Evolutionary conservation across 2,329 filamentous ascomycete species (phyloP), one percentile per base, ranked within the genome.

Genomic region (Arachnomyces sp.): DNA sequence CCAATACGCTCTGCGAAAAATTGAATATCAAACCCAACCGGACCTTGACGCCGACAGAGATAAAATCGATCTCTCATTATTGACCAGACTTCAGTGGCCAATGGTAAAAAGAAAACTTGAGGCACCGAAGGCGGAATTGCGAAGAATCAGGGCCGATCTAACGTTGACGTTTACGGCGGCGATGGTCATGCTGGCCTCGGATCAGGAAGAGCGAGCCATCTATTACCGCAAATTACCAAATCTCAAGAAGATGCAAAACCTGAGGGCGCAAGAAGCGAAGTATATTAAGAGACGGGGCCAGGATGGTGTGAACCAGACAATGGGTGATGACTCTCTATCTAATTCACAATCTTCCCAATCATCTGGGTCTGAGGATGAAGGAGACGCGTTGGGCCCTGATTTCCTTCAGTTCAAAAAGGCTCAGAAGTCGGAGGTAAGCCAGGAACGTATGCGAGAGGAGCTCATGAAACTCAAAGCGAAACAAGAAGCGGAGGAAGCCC

Each of bases 41-140:
- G 20, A 32, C 7, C 28, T 4, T 16, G 30, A 17, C 13, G 16
- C 34, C 20, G 34, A 40, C 7, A 39, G 38, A 13, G 34, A 44
- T 14, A 34, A 45, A 29, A 33, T 41, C 4, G 39, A 47, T 13
- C 31, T 42, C 14, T 43, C 42, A 7, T 31, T 34, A 13, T 45
- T 45, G 16, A 39, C 36, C 28, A 43, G 34, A 9, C 15, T 43
- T 2, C 34, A 29, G 20, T 45, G 47, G 47, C 47, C 45, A n/a
- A 42, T 41, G 18, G 9, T 39, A 14, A 45, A 47, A 41, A 36
- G 28, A n/a, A 43, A 41, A 34, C 43, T 49, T 16, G 42, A 40
- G 14, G 28, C 38, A 11, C 39, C 40, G 13, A 34, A 39, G 12
- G 37, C 39, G 13, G 43, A 45, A 18, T 16, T 47, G 18, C 39